Evolutionary conservation across 495 filamentous ascomycete genomes (phyloP), one percentile per base, ranked within the genome.

Genomic region (Rostrohypoxylon terebratum): DNA sequence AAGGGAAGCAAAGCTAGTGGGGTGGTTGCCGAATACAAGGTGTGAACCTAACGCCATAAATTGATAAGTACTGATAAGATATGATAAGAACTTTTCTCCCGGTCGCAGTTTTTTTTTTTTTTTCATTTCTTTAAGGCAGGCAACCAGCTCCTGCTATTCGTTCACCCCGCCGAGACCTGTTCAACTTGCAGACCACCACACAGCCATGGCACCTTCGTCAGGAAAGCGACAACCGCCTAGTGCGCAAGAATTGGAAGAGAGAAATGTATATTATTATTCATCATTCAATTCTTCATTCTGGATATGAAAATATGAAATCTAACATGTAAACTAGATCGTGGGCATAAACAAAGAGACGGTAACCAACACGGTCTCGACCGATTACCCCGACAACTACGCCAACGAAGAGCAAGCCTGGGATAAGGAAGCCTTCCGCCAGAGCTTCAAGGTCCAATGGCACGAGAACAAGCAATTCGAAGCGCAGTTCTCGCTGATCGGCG

Each of bases 321-420:
- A 33, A 73, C 50, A 45, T 31, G n/a, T 73, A n/a, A 47, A 51
- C 40, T 63, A 97, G 93, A 90, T 92, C 64, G 90, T 99, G 77
- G 88, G 90, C 71, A 89, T 98, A 83, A 92, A 94, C 80, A 82
- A 88, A 51, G 94, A 98, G 79, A 97, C 91, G 23, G 90, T 98
- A 73, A 93, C 91, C 68, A 90, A 98, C 81, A 90, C 94, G 77
- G 84, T 92, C 74, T 92, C 92, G 28, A 96, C 89, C 69, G 94
- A 98, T 77, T 97, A 93, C 80, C 96, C 96, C 2, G 90, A 90
- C 47, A 92, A 97, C 81, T 97, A 89, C 81, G 92, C 93, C 2
- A 93, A 92, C 71, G 96, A 99, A 82, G 91, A 96, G 81, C 90
- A 97, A 78, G 82, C 87, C 42, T 99, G 95, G 95, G 86, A 90